Evolutionary conservation across 148 eudicot species (phyloP), one percentile per base, ranked within the genome.

Genomic region (Mesembryanthemum crystallinum): DNA sequence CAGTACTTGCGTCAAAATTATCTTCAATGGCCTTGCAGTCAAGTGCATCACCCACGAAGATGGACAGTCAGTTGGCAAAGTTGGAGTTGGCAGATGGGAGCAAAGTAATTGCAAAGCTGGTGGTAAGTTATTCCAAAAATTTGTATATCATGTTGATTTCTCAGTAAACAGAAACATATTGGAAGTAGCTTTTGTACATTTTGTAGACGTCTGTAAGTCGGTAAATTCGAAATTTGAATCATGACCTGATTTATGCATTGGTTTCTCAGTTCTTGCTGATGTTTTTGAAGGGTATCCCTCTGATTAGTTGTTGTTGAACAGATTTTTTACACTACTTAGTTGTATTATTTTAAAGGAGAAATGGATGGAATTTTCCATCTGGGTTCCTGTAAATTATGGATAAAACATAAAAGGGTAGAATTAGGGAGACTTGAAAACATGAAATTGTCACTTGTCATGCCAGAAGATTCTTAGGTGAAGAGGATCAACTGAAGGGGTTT

Each of bases 61-160:
- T 79, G 64, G 61, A 73, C 47, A 83, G 86, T 76, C 89, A 83
- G 68, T 80, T 86, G 73, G 90, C 93, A 47, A 90, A 87, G 78
- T 76, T 96, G 89, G 92, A 91, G 69, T 83, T 96, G 72, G 83
- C 84, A 14, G 85, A 96, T 83, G 99, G 99, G 45, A 87, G 78
- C 74, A 86, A 77, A 77, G 62, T 96, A 71, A 79, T 78, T 70
- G 89, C 99, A 42, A 96, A 91, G 75, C 81, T 96, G 85, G 98
- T 96, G 98, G 99, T 96, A 96, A 83, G 39, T 77, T 77, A 67
- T 27, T 58, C 51, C 9, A 32, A 29, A 7, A 39, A 12, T 45
- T 75, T 51, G 57, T 61, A 45, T 59, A 23, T 72, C 6, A 57
- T 64, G 59, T 60, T 69, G 10, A 42, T 28, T 30, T 39, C 54